Base-by-base conservation (phyloP, 2,329 filamentous ascomycete genomes). In the Penicillium verrucosum region DNA sequence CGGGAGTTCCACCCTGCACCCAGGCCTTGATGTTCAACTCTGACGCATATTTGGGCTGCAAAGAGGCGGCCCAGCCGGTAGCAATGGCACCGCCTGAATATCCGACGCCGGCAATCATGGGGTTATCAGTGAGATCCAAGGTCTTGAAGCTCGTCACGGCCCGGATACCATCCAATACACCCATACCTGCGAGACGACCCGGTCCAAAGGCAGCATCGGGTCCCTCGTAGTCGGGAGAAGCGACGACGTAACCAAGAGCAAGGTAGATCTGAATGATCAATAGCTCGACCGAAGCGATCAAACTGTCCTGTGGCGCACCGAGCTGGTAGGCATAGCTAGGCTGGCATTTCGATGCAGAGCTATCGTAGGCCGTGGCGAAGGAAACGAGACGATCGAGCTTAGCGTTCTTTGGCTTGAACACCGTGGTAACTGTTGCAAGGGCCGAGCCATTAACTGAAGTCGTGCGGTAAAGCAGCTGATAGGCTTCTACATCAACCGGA, bases 81-180 rank as follows among this genome's bases (percentile, higher is more conserved):
- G 81, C 81, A 18, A 84, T 63, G 0, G 78, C 75, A 7, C 82
- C 82, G 6, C 83, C 83, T 0, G 79, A 82, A 62, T 84, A 85
- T 0, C 83, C 83, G 74, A 78, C 81, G 34, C 82, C 70, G 9
- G 78, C 77, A 44, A 66, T 61, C 53, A 62, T 63, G 5, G 66
- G 67, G 0, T 45, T 56, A 16, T 41, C 30, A 4, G 29, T 62
- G n/a, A 69, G 52, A 16, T 60, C 61, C 9, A 68, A 51, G 0
- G 44, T 51, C 14, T 60, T 38, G 42, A 78, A 72, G 9, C 63
- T 70, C 0, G 74, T 67, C 14, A 78, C 78, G 10, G 64, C 64
- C 40, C 80, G 75, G 14, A 80, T 70, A 1, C 68, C 68, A 63
- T 81, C 76, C 27, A 80, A 61, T 5, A 75, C 77, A 1, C 76